Percentiles rank a stretch among this genome's conserved stretches.
phyloP scores from a whole-genome alignment of 805 yeast genomes.

The Torulaspora quercuum region DNA sequence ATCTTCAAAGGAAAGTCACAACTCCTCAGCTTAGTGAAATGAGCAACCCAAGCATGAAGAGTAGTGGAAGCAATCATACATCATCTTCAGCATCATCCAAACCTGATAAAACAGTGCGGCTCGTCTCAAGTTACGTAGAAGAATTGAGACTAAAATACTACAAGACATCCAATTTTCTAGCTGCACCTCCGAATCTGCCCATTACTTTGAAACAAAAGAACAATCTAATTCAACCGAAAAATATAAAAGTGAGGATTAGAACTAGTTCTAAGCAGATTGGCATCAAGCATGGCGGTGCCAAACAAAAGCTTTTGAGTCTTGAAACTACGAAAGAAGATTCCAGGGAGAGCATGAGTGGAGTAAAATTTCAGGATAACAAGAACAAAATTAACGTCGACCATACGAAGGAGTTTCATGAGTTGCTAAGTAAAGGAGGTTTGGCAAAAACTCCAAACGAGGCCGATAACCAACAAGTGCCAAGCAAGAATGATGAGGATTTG shows the following conservation, averaged over 20 bases:
- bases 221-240: constrained; percentile 33
- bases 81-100: constrained; percentile 13
- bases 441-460: constrained; percentile 2
- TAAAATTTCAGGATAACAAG: constrained; percentile 4
- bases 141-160: constrained; percentile 33
- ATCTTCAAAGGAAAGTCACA: too few species aligned
- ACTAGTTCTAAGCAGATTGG: constrained; percentile 38
- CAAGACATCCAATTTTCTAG: constrained; percentile 35
- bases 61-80: constrained; percentile 10
- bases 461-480: constrained; percentile 2
- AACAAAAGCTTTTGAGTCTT: constrained; percentile 33
- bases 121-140: constrained; percentile 36
- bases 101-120: constrained; percentile 26
- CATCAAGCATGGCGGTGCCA: constrained; percentile 38
- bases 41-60: constrained; percentile 10
- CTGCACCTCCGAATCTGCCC: constrained; percentile 38
- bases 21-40: too few species aligned
- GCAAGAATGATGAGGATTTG: constrained; percentile 17
- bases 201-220: constrained; percentile 33
- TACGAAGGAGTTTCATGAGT: constrained; percentile 34
- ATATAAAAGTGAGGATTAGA: constrained; percentile 35
- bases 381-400: constrained; percentile 27
- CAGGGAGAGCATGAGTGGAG: constrained; percentile 9
- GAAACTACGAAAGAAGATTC: constrained; percentile 35
- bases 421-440: constrained; percentile 24